Base-by-base conservation (phyloP, 192 early-diverging fungal genomes). In the Entomortierella chlamydospora region DNA sequence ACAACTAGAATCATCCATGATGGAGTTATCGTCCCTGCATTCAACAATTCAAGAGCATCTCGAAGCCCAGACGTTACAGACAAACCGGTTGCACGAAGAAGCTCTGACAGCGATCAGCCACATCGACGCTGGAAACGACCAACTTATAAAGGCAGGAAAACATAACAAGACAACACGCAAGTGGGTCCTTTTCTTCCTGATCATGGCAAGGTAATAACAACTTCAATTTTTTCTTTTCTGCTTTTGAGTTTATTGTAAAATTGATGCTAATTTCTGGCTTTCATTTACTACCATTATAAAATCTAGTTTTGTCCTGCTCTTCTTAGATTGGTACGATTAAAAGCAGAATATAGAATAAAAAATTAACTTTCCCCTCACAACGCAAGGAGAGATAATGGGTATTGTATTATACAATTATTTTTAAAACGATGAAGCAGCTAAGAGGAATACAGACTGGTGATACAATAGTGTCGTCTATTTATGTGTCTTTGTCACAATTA, bases 261-360 rank as follows among this genome's bases (percentile, higher is more conserved):
- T n/a, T n/a, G n/a, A n/a, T n/a, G n/a, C n/a, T n/a, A n/a, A n/a
- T n/a, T n/a, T n/a, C n/a, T n/a, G n/a, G n/a, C 45, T 58, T 13
- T 1, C 4, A n/a, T 25, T 31, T 70, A 7, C 23, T 28, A n/a
- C 55, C 37, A 10, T 31, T 43, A 22, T 55, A 22, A n/a, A 6
- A 47, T 23, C 33, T 49, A 93, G 91, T 56, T 71, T 92, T 57
- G 90, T 94, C 23, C 66, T 94, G 25, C 61, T 94, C 37, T 94
- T 94, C 66, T 78, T 94, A 64, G 93, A 94, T 61, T 94, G 93
- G 93, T 94, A 90, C 69, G 89, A 90, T 67, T 92, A 83, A 45
- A 64, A 54, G 11, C 3, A 62, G 7, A 17, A 33, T n/a, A n/a
- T n/a, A 58, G 26, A 34, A 58, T 12, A 39, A 39, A 29, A 26